These are phyloP conservation scores for Albugo laibachii DNA, from an alignment of 352 stramenopile genomes.

Conservation along the genomic window DNA sequence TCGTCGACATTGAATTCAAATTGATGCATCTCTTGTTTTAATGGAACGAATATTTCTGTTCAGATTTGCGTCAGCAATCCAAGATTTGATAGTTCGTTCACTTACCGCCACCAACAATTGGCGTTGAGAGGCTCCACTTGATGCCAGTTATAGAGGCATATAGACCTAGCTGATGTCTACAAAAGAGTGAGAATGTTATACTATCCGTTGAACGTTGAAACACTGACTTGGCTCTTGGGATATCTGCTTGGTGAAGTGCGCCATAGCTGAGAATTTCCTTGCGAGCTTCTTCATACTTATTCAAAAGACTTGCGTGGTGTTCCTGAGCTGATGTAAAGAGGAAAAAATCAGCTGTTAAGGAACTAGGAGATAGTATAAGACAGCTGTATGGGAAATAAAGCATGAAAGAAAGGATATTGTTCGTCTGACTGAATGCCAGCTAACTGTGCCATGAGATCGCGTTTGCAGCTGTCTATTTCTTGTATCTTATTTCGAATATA, in stretches of 20 bases:
- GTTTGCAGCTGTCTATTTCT: slow-evolving; percentile 42
- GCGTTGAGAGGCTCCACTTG: slow-evolving; percentile 49
- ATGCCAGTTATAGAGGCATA: slow-evolving; percentile 57
- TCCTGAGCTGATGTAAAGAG: slow-evolving; percentile 27
- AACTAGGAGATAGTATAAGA: slow-evolving; percentile 3
- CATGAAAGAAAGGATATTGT: slow-evolving; percentile 25
- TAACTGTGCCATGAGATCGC: slow-evolving; percentile 39
- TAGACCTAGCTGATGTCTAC: slow-evolving; percentile 55
- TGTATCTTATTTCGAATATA: slow-evolving; percentile 29
- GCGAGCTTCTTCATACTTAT: slow-evolving; percentile 45
- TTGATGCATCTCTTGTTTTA: slow-evolving; percentile 26
- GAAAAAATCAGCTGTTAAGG: slow-evolving; percentile 9
- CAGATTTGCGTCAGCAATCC: not conserved
- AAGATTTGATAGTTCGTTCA: not conserved
- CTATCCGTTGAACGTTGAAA: not conserved
- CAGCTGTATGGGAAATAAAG: not conserved
- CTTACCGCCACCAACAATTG: slow-evolving; percentile 24
- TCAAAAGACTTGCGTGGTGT: slow-evolving; percentile 28
- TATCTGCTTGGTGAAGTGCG: slow-evolving; percentile 39
- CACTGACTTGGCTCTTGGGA: slow-evolving; percentile 41
- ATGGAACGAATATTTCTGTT: slow-evolving; percentile 37
- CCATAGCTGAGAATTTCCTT: slow-evolving; percentile 37
- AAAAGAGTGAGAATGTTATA: not conserved
- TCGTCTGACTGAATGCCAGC: slow-evolving; percentile 44
- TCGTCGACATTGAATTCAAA: slow-evolving; percentile 34